A percentile compares a stretch with the other conserved stretches of the same genome.
These are phyloP conservation scores for Biscogniauxia mediterranea DNA, from an alignment of 2,329 filamentous ascomycete genomes.

Conservation along the genomic window DNA sequence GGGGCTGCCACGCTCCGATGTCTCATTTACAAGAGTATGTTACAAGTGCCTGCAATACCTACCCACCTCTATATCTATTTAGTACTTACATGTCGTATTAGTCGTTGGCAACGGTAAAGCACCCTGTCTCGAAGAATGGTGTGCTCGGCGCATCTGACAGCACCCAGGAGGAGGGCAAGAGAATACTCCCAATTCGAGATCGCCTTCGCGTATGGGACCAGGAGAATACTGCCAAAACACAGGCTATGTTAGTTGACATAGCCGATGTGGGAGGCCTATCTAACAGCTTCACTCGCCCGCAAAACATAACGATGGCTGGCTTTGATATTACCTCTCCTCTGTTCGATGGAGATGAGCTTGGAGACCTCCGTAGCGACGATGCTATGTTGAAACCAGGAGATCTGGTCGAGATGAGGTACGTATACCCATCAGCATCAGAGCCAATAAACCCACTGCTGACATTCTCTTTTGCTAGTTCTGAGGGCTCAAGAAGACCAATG, in stretches of 20 bases:
- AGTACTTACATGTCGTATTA: conserved; percentile 13
- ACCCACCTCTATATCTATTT: not conserved
- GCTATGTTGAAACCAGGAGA: conserved; percentile 43
- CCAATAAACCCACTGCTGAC: conserved; percentile 11
- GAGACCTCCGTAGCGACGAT: conserved; percentile 35
- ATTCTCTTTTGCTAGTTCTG: conserved; percentile 22
- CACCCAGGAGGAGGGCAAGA: conserved; percentile 2
- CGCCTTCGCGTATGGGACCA: conserved; percentile 42
- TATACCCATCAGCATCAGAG: not conserved
- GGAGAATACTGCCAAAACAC: conserved; percentile 32
- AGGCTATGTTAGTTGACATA: conserved; percentile 29
- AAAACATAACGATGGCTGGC: conserved; percentile 29
- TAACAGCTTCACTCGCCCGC: conserved; percentile 38
- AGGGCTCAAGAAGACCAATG: conserved; percentile 43
- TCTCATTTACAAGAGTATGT: conserved; percentile 26
- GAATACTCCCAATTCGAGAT: conserved; percentile 36
- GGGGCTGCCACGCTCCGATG: conserved; percentile 5
- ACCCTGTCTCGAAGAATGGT: conserved; percentile 9
- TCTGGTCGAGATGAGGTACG: conserved; percentile 49
- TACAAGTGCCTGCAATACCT: not conserved
- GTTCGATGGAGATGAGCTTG: conserved; percentile 37
- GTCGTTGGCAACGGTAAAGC: conserved; percentile 29
- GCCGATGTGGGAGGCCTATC: conserved; percentile 26
- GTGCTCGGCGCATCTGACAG: conserved; percentile 1
- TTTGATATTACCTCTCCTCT: conserved; percentile 32